Evolutionary conservation across 495 filamentous ascomycete genomes (phyloP), one percentile per base, ranked within the genome.

Genomic region (Hypomontagnella submonticulosa): DNA sequence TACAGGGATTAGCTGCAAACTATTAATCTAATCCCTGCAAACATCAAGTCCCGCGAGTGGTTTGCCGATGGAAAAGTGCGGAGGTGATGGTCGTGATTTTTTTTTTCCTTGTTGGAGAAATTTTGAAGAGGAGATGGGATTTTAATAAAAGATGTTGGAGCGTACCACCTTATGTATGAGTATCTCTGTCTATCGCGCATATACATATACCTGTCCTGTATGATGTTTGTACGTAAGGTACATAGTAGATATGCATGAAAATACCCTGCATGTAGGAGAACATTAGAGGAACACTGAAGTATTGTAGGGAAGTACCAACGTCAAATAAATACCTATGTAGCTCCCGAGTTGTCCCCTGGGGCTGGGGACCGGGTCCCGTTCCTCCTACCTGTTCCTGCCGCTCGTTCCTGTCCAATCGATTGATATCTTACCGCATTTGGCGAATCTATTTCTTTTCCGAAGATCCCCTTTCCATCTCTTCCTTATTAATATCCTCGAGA

Each of bases 1-100:
- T 13, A 20, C 63, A 66, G 57, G 63, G 63, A 40, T 66, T 8
- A 52, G 50, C 63, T 66, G 63, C 63, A 66, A 66, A 61, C 63
- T 66, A 66, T 66, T 61, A 44, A 66, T 34, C 51, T 51, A 43
- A 66, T 56, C 63, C 63, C 63, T 66, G 63, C 38, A 61, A 18
- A n/a, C 15, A 57, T 61, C 51, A 66, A 61, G 63, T 66, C 63
- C 57, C 63, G 63, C 63, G 50, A 61, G 38, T 61, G 57, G 56
- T 46, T 56, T 61, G 63, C 44, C 43, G 50, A 54, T 66, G 43
- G 48, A 59, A 54, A 61, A 62, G 20, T 62, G 59, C 59, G 61
- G 61, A 58, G 55, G 55, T 46, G 49, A 34, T 57, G 33, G 41
- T 44, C 12, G 3, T 50, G 8, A 12, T 33, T 15, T 43, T 34